Evolutionary conservation across 1,284 basidiomycete genomes (phyloP), one percentile per base, ranked within the genome.

Genomic region (Puccinia coronata): DNA sequence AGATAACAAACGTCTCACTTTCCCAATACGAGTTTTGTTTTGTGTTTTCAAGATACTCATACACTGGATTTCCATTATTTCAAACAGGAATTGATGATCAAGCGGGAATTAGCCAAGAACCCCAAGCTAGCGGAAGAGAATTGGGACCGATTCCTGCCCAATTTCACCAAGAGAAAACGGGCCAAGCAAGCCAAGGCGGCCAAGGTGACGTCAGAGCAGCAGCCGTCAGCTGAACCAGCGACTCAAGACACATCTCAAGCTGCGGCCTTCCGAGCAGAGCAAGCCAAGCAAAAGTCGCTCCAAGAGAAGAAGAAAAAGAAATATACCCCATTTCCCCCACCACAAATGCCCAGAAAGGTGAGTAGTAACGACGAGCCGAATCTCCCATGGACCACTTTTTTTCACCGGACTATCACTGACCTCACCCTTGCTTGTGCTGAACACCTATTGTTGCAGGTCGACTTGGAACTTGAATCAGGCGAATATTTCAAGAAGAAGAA

Each of bases 311-410:
- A 83, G 34, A 95, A 98, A 90, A 98, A 98, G 87, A 89, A 92
- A n/a, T 99, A 99, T 87, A 99, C 97, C 18, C 97, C 97, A 2
- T 99, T 99, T 91, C 97, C 97, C 43, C 97, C 97, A 36, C 89
- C 96, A 6, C 97, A 97, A 85, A 89, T 91, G 83, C 96, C 95
- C 51, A 91, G 94, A 85, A 99, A 99, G 89, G 92, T 92, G 84
- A 80, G 87, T 16, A 9, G 5, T 28, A 51, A 69, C n/a, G 83
- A 2, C 12, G 20, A 25, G 14, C 39, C 25, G 25, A 57, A 9
- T 34, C 63, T n/a, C 5, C 20, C 23, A 43, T 43, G 28, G 36
- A 61, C 34, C 49, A 9, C 14, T 41, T 18, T 41, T 34, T 34
- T 20, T n/a, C 12, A 34, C 39, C 77, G 9, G 20, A 34, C 18